Base-by-base conservation (phyloP, 192 early-diverging fungal genomes). In the Gaertneriomyces semiglobifer region DNA sequence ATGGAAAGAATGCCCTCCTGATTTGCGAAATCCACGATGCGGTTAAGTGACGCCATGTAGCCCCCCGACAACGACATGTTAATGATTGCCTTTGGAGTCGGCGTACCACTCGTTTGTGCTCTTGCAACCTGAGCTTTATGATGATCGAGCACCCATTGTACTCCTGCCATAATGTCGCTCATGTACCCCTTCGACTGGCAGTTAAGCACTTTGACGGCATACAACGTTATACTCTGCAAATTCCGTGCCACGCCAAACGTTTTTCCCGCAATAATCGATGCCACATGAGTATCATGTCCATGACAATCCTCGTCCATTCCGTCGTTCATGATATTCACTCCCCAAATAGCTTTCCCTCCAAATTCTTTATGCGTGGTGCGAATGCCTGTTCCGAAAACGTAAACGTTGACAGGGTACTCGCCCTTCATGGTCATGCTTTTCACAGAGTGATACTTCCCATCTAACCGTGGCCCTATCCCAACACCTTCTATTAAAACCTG, bases 211-310 rank as follows among this genome's bases (percentile, higher is more conserved):
- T 38, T 14, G 16, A 57, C 33, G 14, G 14, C 55, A 33, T 57
- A 33, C 38, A 57, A 16, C 14, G 12, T 57, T 3, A 57, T 38
- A 16, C 33, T 39, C 14, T 16, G 12, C 12, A 39, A 16, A 57
- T 38, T 39, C 14, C 55, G 4, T 39, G 33, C 55, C 12, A 57
- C 33, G 39, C 55, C 55, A 33, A 6, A 14, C 12, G 55, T 57
- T 39, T 4, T 39, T 5, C 55, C 55, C 20, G 39, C 14, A 57
- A 57, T 57, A 5, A 39, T 57, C 4, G 55, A 57, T 57, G 55
- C 55, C 12, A 57, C 55, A 33, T 57, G 55, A 16, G 55, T 57
- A 4, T 57, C 55, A 39, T 57, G 55, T 14, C 55, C 55, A 39
- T 14, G 39, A 38, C 55, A 57, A 9, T 57, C 55, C 14, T 12